Percentiles rank a stretch among this genome's conserved stretches.
Conservation (phyloP, 2,329 filamentous ascomycete species). For the Hypoxylon sp. region DNA sequence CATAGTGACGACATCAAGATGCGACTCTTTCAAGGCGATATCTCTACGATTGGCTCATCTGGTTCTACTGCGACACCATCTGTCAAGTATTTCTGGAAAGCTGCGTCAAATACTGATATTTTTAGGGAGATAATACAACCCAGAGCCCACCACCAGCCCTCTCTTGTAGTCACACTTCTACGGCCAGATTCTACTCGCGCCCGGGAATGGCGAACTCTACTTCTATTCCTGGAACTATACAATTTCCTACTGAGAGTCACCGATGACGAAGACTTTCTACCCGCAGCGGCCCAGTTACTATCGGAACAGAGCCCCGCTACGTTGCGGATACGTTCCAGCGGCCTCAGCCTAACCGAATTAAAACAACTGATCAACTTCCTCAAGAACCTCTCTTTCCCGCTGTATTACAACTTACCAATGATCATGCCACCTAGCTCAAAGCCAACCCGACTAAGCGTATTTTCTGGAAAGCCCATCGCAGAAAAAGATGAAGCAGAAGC, state of each 20-base stretch:
- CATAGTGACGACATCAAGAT: conserved; percentile 91
- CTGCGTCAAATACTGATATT: conserved; percentile 59
- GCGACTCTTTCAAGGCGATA: conserved; percentile 86
- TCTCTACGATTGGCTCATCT: conserved; percentile 56
- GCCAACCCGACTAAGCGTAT: conserved; percentile 38
- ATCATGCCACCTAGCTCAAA: conserved; percentile 52
- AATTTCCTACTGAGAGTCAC: conserved; percentile 92
- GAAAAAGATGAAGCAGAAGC: conserved; percentile 32
- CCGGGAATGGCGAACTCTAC: conserved; percentile 87
- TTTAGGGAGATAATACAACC: conserved; percentile 52
- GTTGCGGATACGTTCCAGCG: conserved; percentile 69
- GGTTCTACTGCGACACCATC: conserved; percentile 66
- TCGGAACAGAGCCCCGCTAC: conserved; percentile 55
- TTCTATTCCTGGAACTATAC: conserved; percentile 94
- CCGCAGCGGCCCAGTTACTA: conserved; percentile 58
- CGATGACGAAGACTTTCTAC: conserved; percentile 97
- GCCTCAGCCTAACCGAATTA: conserved; percentile 77
- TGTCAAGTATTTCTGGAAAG: conserved; percentile 87
- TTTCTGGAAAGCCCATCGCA: conserved; percentile 19
- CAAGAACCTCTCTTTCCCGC: conserved; percentile 88
- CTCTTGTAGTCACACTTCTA: conserved; percentile 44
- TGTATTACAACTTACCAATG: conserved; percentile 86
- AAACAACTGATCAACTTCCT: conserved; percentile 82
- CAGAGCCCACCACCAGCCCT: conserved; percentile 47
- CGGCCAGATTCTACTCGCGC: conserved; percentile 54